Percentiles rank a stretch among this genome's conserved stretches.
Evolutionary conservation across 176 grass and related monocot genomes (phyloP).

Genomic region (Ananas comosus): DNA sequence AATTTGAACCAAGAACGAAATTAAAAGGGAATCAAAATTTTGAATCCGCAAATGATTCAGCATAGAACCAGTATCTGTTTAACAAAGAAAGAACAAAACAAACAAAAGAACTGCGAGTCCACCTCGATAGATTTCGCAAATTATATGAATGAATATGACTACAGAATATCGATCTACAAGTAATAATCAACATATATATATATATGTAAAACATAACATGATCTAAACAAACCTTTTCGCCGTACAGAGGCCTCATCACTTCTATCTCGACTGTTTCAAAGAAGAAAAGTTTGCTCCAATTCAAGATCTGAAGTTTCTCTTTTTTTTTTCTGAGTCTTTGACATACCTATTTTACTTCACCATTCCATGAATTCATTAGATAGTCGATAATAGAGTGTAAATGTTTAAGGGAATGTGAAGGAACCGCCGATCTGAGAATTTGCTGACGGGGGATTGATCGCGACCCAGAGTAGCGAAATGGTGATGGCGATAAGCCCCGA

Average conservation of each 20-base stretch:
- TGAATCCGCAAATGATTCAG: too few relatives aligned
- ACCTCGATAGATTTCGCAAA: not conserved
- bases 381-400: not conserved
- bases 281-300: not conserved
- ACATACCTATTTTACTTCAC: not conserved
- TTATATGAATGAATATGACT: not conserved
- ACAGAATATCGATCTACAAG: not conserved
- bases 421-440: slow-evolving; percentile 74
- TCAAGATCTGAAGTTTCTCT: not conserved
- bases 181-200: not conserved
- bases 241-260: not conserved
- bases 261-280: not conserved
- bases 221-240: not conserved
- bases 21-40: too few relatives aligned
- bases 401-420: slow-evolving; percentile 82
- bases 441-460: slow-evolving; percentile 59
- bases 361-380: not conserved
- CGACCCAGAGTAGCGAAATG: slow-evolving; percentile 89
- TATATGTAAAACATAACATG: not conserved
- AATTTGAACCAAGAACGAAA: too few relatives aligned
- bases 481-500: slow-evolving; percentile 83
- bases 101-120: not conserved
- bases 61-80: too few relatives aligned
- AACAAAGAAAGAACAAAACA: not conserved
- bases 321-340: not conserved